Evolutionary conservation across 768 basidiomycete species (phyloP).

Genomic region (Russula sp.): DNA sequence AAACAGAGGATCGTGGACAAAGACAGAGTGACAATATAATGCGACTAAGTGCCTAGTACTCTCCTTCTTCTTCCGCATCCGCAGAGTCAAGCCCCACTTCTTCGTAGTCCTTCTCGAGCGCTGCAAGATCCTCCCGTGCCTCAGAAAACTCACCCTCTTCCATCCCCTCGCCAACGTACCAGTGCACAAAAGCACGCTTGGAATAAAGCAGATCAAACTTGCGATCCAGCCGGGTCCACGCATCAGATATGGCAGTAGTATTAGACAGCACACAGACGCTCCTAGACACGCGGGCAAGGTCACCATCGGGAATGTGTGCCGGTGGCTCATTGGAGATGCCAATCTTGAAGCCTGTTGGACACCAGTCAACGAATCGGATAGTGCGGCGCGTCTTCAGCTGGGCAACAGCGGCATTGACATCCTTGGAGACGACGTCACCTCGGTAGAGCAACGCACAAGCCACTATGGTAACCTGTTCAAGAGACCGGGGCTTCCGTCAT

Average conservation of each 20-base stretch:
- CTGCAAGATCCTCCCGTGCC: conserved; percentile 96
- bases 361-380: conserved; percentile 76
- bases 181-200: conserved; percentile 46
- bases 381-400: conserved; percentile 74
- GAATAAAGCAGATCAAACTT: conserved; percentile 78
- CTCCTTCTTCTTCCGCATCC: conserved; percentile 43
- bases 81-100: conserved; percentile 60
- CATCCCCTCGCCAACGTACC: conserved; percentile 76
- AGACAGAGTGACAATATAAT: neutral
- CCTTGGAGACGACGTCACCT: conserved; percentile 72
- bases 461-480: conserved; percentile 30
- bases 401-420: conserved; percentile 66
- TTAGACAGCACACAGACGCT: conserved; percentile 76
- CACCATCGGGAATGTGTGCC: conserved; percentile 66
- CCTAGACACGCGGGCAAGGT: conserved; percentile 66
- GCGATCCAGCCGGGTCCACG: conserved; percentile 74
- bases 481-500: too few species aligned
- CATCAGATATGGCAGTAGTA: conserved; percentile 61
- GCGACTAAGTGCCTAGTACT: conserved; percentile 32
- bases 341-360: conserved; percentile 70
- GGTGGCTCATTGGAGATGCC: conserved; percentile 78
- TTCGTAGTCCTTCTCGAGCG: conserved; percentile 94
- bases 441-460: conserved; percentile 66
- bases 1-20: neutral
- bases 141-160: conserved; percentile 97